Evolutionary conservation across 2,329 filamentous ascomycete species (phyloP).

Genomic region (Thielaviopsis euricoi): DNA sequence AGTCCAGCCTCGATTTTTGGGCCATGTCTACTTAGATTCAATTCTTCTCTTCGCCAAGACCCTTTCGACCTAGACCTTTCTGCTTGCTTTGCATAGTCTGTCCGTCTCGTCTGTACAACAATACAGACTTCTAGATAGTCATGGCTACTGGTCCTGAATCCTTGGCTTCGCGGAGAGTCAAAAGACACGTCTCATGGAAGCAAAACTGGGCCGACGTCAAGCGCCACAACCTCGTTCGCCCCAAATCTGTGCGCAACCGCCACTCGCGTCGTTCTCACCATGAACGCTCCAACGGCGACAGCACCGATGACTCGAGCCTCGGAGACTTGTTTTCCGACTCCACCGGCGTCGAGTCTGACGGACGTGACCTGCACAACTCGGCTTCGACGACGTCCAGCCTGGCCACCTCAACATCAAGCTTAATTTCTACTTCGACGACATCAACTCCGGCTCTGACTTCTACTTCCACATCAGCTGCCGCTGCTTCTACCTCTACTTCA

Average conservation of each 20-base stretch:
- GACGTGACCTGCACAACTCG: not conserved
- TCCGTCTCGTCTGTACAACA: not conserved
- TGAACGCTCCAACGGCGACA: not conserved
- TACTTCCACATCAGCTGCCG: not conserved
- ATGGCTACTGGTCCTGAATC: slow-evolving; percentile 7
- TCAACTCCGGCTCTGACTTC: not conserved
- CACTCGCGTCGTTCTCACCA: not conserved
- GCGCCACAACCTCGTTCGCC: slow-evolving; percentile 4
- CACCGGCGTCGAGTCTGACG: not conserved
- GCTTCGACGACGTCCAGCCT: not conserved
- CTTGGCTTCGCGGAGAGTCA: slow-evolving; percentile 2
- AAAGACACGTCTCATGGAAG: slow-evolving; percentile 8
- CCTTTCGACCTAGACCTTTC: not conserved
- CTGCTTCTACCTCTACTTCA: not conserved
- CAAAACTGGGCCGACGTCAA: slow-evolving; percentile 4
- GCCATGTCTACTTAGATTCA: slow-evolving; percentile 7
- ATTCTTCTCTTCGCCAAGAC: slow-evolving; percentile 2
- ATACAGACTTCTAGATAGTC: not conserved
- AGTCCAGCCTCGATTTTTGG: not conserved
- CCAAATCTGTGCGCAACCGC: not conserved
- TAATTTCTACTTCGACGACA: not conserved
- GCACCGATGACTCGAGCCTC: not conserved
- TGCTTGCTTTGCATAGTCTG: not conserved
- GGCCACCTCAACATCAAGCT: not conserved
- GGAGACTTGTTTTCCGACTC: not conserved